phyloP scores from a whole-genome alignment of 805 yeast genomes.

The Myxozyma mucilagina region DNA sequence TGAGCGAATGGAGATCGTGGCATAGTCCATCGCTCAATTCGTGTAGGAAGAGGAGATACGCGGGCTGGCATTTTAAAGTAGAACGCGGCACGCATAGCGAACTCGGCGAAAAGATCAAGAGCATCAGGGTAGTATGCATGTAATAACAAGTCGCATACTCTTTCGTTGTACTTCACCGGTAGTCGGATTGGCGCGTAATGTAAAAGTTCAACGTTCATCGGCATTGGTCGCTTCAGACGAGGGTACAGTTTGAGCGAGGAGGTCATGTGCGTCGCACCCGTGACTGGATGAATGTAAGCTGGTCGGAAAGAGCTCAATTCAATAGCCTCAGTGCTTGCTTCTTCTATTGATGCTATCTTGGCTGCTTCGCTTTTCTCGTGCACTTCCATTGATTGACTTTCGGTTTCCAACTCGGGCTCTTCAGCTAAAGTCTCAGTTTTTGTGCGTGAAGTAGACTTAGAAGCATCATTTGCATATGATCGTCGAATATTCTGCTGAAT shows the following conservation, averaged over 20 bases:
- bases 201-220: conserved; percentile 80
- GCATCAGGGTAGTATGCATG: conserved; percentile 64
- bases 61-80: conserved; percentile 84
- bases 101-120: conserved; percentile 75
- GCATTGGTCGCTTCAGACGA: conserved; percentile 58
- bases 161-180: conserved; percentile 61
- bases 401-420: too few species aligned
- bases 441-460: too few species aligned
- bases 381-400: not conserved
- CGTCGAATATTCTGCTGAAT: too few species aligned
- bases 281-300: conserved; percentile 6
- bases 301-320: conserved; percentile 3
- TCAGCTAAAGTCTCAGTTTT: too few species aligned
- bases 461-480: too few species aligned
- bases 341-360: not conserved
- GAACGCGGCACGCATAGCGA: conserved; percentile 85
- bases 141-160: conserved; percentile 74
- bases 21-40: conserved; percentile 88
- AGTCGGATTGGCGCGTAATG: conserved; percentile 78
- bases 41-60: conserved; percentile 67
- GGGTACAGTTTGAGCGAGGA: conserved; percentile 5
- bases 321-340: not conserved
- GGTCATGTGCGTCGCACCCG: conserved; percentile 38
- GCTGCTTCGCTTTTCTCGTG: not conserved
- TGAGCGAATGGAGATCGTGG: conserved; percentile 90